Conservation (phyloP, 2,329 filamentous ascomycete species). For the Huntiella abstrusa region DNA sequence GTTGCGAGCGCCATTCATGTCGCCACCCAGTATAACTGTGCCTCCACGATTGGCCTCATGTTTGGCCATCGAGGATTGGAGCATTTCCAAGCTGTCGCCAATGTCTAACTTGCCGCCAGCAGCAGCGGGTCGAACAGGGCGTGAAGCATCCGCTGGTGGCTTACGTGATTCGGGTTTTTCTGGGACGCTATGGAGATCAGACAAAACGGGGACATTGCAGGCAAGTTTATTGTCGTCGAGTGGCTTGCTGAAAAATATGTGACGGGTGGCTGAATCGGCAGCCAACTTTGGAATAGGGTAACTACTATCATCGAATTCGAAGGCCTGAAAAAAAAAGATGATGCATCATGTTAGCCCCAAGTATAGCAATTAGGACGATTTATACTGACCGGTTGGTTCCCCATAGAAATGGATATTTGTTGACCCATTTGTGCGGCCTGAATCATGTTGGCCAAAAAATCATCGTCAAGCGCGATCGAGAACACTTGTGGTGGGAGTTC, state of each 20-base stretch:
- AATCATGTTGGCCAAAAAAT: constrained; percentile 43
- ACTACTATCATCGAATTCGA: constrained; percentile 33
- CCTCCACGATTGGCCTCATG: constrained; percentile 23
- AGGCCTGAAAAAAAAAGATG: constrained; percentile 23
- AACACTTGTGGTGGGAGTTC: constrained; percentile 35
- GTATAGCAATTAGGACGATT: background rate
- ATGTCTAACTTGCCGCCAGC: constrained; percentile 19
- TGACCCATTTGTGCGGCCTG: constrained; percentile 37
- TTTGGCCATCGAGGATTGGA: constrained; percentile 27
- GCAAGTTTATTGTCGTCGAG: constrained; percentile 27
- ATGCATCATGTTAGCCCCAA: constrained; percentile 4
- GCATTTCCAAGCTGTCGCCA: constrained; percentile 25
- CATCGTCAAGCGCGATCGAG: constrained; percentile 36
- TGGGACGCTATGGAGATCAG: constrained; percentile 26
- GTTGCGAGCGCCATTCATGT: background rate
- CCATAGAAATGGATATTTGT: constrained; percentile 37
- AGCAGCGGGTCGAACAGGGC: constrained; percentile 11
- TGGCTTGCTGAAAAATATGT: constrained; percentile 37
- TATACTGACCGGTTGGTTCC: constrained; percentile 38
- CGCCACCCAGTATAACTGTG: constrained; percentile 8
- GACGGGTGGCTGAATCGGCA: constrained; percentile 28
- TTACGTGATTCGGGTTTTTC: constrained; percentile 5
- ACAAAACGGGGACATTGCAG: constrained; percentile 30
- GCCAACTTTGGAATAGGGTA: constrained; percentile 27
- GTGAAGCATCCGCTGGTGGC: constrained; percentile 15